Percentiles rank a stretch among this genome's conserved stretches.
These are phyloP conservation scores for Lablab purpureus DNA, from an alignment of 306 rosid species.

Conservation along the genomic window DNA sequence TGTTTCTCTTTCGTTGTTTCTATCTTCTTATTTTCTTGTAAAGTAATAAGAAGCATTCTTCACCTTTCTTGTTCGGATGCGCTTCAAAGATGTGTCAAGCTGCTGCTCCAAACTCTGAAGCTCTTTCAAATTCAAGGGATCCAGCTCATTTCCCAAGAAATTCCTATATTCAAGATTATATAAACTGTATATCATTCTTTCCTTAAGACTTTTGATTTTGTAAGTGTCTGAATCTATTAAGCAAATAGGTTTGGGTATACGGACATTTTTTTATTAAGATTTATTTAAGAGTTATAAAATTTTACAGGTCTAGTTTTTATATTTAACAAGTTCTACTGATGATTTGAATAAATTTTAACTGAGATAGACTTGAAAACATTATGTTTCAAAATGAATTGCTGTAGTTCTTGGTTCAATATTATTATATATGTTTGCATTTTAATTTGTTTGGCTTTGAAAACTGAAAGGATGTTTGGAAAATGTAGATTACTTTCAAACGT, in stretches of 20 bases:
- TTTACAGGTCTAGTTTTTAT: too few species aligned
- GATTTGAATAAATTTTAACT: too few species aligned
- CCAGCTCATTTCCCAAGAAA: conserved; percentile 69
- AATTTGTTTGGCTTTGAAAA: neutral
- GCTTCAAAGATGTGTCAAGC: conserved; percentile 78
- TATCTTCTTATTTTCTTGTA: neutral
- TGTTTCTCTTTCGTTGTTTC: neutral
- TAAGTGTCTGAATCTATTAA: neutral
- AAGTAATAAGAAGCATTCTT: conserved; percentile 23
- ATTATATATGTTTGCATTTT: neutral
- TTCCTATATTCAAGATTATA: conserved; percentile 57
- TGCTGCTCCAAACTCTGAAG: conserved; percentile 88
- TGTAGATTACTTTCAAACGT: neutral
- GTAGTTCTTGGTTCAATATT: neutral
- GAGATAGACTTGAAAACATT: too few species aligned
- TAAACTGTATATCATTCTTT: conserved; percentile 16
- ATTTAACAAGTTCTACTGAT: too few species aligned
- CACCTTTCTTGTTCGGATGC: conserved; percentile 89
- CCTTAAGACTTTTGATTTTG: conserved; percentile 7
- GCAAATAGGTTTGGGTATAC: neutral
- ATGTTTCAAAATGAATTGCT: neutral
- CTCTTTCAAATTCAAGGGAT: conserved; percentile 75
- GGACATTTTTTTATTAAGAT: too few species aligned
- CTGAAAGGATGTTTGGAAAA: neutral
- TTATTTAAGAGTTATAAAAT: neutral